Base-by-base conservation (phyloP, 1,139 yeast species). In the Blastobotrys proliferans region DNA sequence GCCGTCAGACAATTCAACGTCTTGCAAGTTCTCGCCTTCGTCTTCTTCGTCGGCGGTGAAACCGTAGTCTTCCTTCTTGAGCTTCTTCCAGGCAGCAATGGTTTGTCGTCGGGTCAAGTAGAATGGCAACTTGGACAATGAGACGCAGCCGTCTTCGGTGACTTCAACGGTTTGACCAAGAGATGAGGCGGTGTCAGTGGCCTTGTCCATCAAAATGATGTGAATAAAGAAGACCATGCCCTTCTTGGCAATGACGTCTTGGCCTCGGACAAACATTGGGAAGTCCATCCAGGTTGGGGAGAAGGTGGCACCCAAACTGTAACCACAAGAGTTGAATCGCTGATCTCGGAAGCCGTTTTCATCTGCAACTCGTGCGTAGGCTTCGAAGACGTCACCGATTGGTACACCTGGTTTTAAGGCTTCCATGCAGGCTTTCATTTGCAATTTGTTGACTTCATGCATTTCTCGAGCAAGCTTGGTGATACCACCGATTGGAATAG, bases 1-100 rank as follows among this genome's bases (percentile, higher is more conserved):
- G 14, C 51, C 46, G 37, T 54, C 58, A 26, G 55, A 51, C 4
- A 44, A 29, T 17, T 44, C 47, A 25, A 44, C 45, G 28, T 44
- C 47, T 28, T 41, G 44, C 11, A 44, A 18, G 36, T 44, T 41
- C 28, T 44, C 47, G 9, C 47, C 47, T 14, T 44, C 45, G 16
- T 44, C 47, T 21, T 41, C 47, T 27, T 44, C 47, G 13, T 44
- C 47, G 14, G 42, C 17, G 11, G 47, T 44, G 32, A 44, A 44
- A n/a, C 47, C 47, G 19, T 44, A 44, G 33, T 44, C 47, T 25
- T 44, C 47, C 42, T 44, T 44, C 21, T 29, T 32, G 31, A 44
- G 19, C 41, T 44, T 44, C 45, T 44, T 44, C 47, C 47, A 44
- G 13, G 47, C 47, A 26, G 47, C 47, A 36, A 44, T 41, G 16